Evolutionary conservation across 805 yeast genomes (phyloP).

Genomic region (Scheffersomyces stipitis): DNA sequence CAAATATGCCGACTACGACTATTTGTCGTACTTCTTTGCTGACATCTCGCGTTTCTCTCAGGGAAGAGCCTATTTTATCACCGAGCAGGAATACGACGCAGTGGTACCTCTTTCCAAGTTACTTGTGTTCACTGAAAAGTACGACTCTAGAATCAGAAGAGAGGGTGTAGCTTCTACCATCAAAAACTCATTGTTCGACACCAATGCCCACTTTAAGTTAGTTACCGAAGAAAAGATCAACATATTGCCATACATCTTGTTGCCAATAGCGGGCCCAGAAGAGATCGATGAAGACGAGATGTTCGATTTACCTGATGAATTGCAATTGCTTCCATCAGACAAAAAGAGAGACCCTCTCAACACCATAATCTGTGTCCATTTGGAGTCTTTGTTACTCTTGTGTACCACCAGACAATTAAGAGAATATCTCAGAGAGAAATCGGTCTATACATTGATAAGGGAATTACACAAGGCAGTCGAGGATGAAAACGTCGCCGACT

Average conservation of each 20-base stretch:
- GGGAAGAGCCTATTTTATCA: conserved; percentile 78
- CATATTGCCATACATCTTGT: conserved; percentile 73
- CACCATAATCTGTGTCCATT: conserved; percentile 65
- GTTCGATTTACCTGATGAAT: conserved; percentile 83
- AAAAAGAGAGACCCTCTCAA: conserved; percentile 72
- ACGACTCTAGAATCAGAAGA: conserved; percentile 75
- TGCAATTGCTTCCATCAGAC: conserved; percentile 74
- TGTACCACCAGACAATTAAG: conserved; percentile 75
- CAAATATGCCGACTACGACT: conserved; percentile 74
- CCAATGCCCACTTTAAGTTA: conserved; percentile 61
- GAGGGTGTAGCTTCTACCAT: conserved; percentile 92
- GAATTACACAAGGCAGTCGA: conserved; percentile 71
- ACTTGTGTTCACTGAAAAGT: conserved; percentile 78
- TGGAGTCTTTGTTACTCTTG: conserved; percentile 77
- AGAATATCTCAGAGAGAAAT: conserved; percentile 72
- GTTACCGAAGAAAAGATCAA: conserved; percentile 64
- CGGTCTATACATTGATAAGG: conserved; percentile 83
- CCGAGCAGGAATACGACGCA: conserved; percentile 68
- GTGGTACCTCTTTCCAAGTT: conserved; percentile 81
- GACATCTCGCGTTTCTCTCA: conserved; percentile 75
- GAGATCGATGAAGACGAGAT: conserved; percentile 80
- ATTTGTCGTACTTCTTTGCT: conserved; percentile 83
- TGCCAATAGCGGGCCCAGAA: conserved; percentile 80
- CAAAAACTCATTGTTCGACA: conserved; percentile 84
- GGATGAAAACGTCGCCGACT: conserved; percentile 51